Conservation (phyloP, 2,329 filamentous ascomycete genomes). For the Aspergillus fructus region DNA sequence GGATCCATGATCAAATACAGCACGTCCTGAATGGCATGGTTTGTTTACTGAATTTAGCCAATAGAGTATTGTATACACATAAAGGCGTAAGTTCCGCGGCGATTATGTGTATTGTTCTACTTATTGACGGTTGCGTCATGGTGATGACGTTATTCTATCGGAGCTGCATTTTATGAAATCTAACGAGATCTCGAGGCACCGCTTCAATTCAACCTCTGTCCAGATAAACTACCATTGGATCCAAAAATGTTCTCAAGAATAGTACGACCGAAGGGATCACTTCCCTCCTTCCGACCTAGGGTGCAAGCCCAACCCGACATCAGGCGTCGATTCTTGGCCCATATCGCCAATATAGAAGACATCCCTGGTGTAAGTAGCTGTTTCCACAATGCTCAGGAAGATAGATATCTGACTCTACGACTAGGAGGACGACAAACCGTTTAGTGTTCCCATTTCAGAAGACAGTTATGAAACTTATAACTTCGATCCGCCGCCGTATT, state of each 20-base stretch:
- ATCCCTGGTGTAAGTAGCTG: constrained; percentile 15
- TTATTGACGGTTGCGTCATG: constrained; percentile 12
- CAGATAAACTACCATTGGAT: neutral
- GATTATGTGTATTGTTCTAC: neutral
- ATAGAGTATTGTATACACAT: neutral
- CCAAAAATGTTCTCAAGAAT: constrained; percentile 14
- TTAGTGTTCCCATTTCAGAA: constrained; percentile 82
- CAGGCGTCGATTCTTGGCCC: constrained; percentile 16
- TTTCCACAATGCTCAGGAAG: neutral
- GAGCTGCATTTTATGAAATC: neutral
- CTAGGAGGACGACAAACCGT: constrained; percentile 84
- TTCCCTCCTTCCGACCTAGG: neutral
- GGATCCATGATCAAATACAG: neutral
- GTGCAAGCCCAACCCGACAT: neutral
- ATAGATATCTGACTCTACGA: neutral
- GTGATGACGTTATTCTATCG: neutral
- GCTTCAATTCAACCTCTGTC: neutral
- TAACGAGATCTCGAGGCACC: neutral
- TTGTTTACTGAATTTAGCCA: neutral
- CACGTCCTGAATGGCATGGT: neutral
- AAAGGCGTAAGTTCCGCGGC: neutral
- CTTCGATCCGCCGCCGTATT: constrained; percentile 88
- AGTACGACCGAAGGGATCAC: neutral
- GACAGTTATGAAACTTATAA: constrained; percentile 98
- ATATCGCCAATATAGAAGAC: constrained; percentile 15